Evolutionary conservation across 495 filamentous ascomycete genomes (phyloP), one percentile per base, ranked within the genome.

Genomic region (Neurospora sp.): DNA sequence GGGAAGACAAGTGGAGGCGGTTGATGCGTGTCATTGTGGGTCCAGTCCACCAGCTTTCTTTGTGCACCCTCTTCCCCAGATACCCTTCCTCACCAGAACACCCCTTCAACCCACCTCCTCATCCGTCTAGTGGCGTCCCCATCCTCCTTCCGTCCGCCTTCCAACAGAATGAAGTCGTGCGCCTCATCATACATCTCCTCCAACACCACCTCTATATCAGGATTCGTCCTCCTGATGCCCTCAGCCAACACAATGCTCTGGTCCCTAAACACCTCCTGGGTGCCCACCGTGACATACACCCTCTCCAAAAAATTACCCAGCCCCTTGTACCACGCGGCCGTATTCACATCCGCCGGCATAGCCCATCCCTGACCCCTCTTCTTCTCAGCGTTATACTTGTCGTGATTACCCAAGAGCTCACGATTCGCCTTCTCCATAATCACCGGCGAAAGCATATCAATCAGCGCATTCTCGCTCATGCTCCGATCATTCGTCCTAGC

Each of bases 361-460:
- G 73, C 74, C 78, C 79, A 81, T 9, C 72, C 74, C 20, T 75
- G 73, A 14, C 73, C 73, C 37, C 73, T 39, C 20, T 39, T 39
- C 22, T 53, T 20, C 70, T 81, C 76, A 0, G 31, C 73, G 3
- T 47, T 41, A 44, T 74, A 77, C 9, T 35, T 39, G 1, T 20
- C 53, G 0, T 27, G 70, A 1, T 68, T 73, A 2, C 38, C 72
- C 4, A 75, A 2, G 0, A 76, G 3, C 8, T 59, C 8, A 14
- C 18, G 38, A 14, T 12, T 6, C 37, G 39, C 5, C 1, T 18
- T 41, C 2, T 27, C 9, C 39, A 74, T 37, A 12, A 76, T 68
- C 1, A 1, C 7, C 14, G 74, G 22, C 22, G 73, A 76, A 0
- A 81, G 47, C 80, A 81, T 81, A 35, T 81, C 80, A n/a, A 80